These are phyloP conservation scores for Logfia minima DNA, from an alignment of 129 eudicot species.

Conservation along the genomic window DNA sequence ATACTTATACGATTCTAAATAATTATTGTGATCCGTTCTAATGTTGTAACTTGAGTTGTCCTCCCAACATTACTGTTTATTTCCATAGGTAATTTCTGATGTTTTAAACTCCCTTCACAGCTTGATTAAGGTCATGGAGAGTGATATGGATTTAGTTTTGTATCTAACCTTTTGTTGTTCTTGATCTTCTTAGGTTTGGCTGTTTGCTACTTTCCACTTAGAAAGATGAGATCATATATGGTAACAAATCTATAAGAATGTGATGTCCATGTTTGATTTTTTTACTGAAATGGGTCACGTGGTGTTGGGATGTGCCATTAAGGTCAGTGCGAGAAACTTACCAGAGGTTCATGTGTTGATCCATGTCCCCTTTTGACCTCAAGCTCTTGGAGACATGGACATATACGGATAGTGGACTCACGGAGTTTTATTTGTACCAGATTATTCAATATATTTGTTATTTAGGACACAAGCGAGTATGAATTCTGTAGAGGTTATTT, in stretches of 20 bases:
- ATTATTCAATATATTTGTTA: too few species aligned
- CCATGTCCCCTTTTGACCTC: conserved; percentile 96
- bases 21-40: too few species aligned
- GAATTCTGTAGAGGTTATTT: too few species aligned
- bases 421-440: too few species aligned
- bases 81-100: conserved; percentile 72
- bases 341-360: conserved; percentile 61
- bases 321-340: conserved; percentile 67
- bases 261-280: background rate
- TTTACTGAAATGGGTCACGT: conserved; percentile 63
- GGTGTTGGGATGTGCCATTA: conserved; percentile 80
- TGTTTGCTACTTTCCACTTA: too few species aligned
- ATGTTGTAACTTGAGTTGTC: conserved; percentile 25
- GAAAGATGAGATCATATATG: background rate
- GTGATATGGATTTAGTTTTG: too few species aligned
- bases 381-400: conserved; percentile 55
- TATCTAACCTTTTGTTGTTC: too few species aligned
- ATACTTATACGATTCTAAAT: too few species aligned
- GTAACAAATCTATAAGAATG: background rate
- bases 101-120: background rate
- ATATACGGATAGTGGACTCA: conserved; percentile 42
- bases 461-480: too few species aligned
- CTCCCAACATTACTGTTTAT: conserved; percentile 61
- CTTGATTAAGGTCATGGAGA: background rate
- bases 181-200: too few species aligned